Evolutionary conservation across 2,329 filamentous ascomycete species (phyloP), one percentile per base, ranked within the genome.

Genomic region (Aspergillus tamarii): DNA sequence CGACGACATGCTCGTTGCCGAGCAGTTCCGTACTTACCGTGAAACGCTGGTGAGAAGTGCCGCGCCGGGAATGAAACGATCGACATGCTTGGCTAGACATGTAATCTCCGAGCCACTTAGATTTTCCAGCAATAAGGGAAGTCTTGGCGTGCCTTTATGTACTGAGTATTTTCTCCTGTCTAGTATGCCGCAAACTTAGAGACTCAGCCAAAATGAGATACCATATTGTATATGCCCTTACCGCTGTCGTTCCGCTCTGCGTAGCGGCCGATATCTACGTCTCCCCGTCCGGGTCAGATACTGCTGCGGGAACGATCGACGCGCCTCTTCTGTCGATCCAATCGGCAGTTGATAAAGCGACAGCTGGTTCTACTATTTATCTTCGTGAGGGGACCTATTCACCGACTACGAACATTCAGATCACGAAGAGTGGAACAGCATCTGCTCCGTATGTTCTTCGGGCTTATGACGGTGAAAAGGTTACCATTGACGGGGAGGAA

Each of bases 401-500:
- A 11, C 66, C 66, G 0, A 64, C 66, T 5, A 57, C 59, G 1
- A 68, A 68, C 28, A 67, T 68, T 11, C 65, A 68, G 34, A 67
- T 68, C 19, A 64, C 59, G 2, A 68, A 68, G 43, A 67, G 63
- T 36, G 66, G 66, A 0, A 64, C 62, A 1, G 10, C 66, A 1
- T 57, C 54, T 5, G 36, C 53, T 6, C 63, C 66, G 3, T 67
- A 65, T 23, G n/a, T 61, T 19, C 57, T 68, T 8, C 58, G 65
- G 4, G 65, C 66, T 1, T 67, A 68, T 28, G 48, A 64, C 9
- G 57, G 63, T 0, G 65, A 68, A n/a, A 54, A 59, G 12, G 65
- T 68, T 8, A 61, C 65, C 3, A 65, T 68, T 21, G 66, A 68
- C 8, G 66, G 66, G 9, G 66, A 68, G 26, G 61, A 55, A 11